phyloP scores from a whole-genome alignment of 1,139 yeast species.

The Trichomonascaceae sp. region DNA sequence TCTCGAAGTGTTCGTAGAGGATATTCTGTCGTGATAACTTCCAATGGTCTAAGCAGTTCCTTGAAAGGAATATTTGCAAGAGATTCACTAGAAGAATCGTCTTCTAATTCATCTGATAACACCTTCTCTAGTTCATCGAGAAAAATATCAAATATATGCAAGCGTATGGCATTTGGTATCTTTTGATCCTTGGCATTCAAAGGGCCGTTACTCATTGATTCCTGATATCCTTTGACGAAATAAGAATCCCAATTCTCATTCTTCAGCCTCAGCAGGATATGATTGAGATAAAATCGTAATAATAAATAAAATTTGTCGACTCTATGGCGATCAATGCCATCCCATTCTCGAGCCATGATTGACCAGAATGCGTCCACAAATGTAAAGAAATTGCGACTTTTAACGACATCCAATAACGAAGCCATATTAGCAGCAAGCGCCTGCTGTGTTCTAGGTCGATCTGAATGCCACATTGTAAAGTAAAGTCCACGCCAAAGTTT shows the following conservation, averaged over 20 bases:
- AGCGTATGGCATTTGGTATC: conserved; percentile 70
- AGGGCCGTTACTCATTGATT: conserved; percentile 35
- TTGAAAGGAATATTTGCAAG: conserved; percentile 45
- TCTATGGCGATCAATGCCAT: conserved; percentile 65
- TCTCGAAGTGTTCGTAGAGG: conserved; percentile 59
- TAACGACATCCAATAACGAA: conserved; percentile 38
- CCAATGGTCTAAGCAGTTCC: conserved; percentile 53
- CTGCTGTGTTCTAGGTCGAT: conserved; percentile 88
- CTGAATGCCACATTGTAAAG: conserved; percentile 92
- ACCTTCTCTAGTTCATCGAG: conserved; percentile 77
- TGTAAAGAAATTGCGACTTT: conserved; percentile 41
- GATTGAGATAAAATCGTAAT: conserved; percentile 69
- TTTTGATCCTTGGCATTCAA: conserved; percentile 35
- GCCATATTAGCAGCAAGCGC: conserved; percentile 72
- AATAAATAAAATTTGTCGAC: conserved; percentile 80
- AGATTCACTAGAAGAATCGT: conserved; percentile 15
- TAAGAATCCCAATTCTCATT: conserved; percentile 51
- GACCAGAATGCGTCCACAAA: conserved; percentile 80
- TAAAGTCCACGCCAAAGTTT: conserved; percentile 93
- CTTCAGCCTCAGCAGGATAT: conserved; percentile 53
- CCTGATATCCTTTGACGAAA: conserved; percentile 43
- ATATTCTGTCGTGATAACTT: conserved; percentile 44
- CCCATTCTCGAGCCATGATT: conserved; percentile 79
- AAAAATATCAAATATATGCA: conserved; percentile 79
- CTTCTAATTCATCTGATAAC: conserved; percentile 39